phyloP scores from a whole-genome alignment of 805 yeast species.

The Teunomyces pallodes region DNA sequence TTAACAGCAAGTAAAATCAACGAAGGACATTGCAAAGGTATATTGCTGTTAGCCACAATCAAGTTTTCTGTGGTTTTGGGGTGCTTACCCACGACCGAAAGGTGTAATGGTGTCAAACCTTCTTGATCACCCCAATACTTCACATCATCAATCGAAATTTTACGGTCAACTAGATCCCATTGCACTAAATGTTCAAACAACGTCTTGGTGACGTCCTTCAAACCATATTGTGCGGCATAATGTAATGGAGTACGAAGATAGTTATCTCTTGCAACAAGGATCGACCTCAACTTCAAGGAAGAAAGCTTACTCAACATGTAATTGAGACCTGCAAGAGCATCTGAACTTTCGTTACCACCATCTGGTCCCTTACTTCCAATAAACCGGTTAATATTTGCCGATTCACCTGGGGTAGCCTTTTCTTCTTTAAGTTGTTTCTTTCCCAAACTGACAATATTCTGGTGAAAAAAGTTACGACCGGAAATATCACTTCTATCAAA shows the following conservation, averaged over 20 bases:
- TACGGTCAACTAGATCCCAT: slow-evolving; percentile 58
- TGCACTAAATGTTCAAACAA: slow-evolving; percentile 54
- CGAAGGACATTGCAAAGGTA: slow-evolving; percentile 49
- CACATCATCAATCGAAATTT: slow-evolving; percentile 53
- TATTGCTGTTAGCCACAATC: slow-evolving; percentile 42
- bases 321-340: slow-evolving; percentile 49
- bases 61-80: slow-evolving; percentile 69
- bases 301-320: slow-evolving; percentile 55
- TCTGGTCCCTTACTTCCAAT: slow-evolving; percentile 32
- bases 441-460: slow-evolving; percentile 75
- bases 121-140: slow-evolving; percentile 76
- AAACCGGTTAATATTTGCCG: slow-evolving; percentile 23
- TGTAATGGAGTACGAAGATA: slow-evolving; percentile 85
- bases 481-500: slow-evolving; percentile 69
- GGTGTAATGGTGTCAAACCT: slow-evolving; percentile 73
- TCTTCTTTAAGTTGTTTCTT: slow-evolving; percentile 47
- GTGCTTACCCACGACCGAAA: slow-evolving; percentile 80
- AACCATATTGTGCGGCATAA: slow-evolving; percentile 85
- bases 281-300: slow-evolving; percentile 9
- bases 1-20: slow-evolving; percentile 67
- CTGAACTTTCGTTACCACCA: slow-evolving; percentile 52
- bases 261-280: slow-evolving; percentile 65
- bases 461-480: slow-evolving; percentile 83
- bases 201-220: slow-evolving; percentile 56
- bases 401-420: slow-evolving; percentile 43